A percentile compares a stretch with the other conserved stretches of the same genome.
phyloP scores from a whole-genome alignment of 2,329 filamentous ascomycete genomes.

The Camillea tinctor region DNA sequence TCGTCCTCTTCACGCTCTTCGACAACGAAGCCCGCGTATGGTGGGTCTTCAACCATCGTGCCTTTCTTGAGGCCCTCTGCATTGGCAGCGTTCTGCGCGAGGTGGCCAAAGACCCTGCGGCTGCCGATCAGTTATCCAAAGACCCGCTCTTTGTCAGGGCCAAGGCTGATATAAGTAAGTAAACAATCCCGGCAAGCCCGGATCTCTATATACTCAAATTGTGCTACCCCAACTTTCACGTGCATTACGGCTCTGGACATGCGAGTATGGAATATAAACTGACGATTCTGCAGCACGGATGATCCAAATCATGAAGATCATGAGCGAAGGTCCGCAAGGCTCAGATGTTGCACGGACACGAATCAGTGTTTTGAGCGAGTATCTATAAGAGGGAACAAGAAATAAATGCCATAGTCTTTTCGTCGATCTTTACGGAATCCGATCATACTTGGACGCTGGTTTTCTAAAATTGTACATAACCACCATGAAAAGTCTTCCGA shows the following conservation, averaged over 20 bases:
- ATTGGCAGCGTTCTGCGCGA: constrained; percentile 61
- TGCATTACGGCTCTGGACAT: neutral
- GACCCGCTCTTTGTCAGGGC: constrained; percentile 62
- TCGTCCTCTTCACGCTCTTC: constrained; percentile 68
- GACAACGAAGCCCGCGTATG: constrained; percentile 72
- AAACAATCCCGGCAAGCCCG: neutral
- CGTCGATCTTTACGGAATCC: neutral
- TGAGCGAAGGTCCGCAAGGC: constrained; percentile 54
- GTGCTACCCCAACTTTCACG: neutral
- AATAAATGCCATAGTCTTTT: neutral
- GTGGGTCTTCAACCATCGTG: constrained; percentile 83
- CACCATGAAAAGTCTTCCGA: neutral
- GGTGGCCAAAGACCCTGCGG: constrained; percentile 44
- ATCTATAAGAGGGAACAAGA: constrained; percentile 34
- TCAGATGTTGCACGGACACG: constrained; percentile 60
- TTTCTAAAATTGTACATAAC: constrained; percentile 11
- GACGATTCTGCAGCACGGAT: constrained; percentile 48
- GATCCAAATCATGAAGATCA: constrained; percentile 62
- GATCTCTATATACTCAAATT: neutral
- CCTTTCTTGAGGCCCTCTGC: constrained; percentile 73
- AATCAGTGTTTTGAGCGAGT: constrained; percentile 57
- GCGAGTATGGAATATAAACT: constrained; percentile 2
- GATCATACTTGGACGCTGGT: neutral
- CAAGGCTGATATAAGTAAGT: constrained; percentile 59
- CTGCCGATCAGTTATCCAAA: constrained; percentile 44